phyloP scores from a whole-genome alignment of 306 rosid genomes.

The Quercus glauca region DNA sequence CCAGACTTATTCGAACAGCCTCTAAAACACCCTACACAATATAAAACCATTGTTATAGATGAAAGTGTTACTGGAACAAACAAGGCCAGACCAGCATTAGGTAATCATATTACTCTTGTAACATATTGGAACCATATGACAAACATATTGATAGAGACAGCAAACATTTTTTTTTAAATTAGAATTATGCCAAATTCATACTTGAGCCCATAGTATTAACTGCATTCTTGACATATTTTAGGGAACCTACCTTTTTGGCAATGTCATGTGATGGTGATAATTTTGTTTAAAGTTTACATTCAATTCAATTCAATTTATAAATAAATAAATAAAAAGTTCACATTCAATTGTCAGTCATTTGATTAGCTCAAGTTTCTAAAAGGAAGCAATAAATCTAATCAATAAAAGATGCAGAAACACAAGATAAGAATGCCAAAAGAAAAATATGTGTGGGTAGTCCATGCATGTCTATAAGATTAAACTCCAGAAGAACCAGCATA shows the following conservation, averaged over 20 bases:
- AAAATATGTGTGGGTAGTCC: background rate
- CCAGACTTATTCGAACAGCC: slow-evolving; percentile 97
- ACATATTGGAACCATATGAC: background rate
- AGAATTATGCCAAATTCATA: background rate
- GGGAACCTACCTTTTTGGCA: background rate
- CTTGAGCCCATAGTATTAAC: background rate
- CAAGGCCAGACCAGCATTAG: background rate
- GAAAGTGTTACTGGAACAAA: background rate
- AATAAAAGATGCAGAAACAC: background rate
- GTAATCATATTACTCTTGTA: background rate
- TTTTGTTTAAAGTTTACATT: background rate
- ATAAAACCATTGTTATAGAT: background rate
- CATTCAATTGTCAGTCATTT: background rate
- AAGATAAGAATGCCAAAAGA: background rate
- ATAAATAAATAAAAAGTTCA: background rate
- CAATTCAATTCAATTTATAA: background rate
- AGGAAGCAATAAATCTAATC: too few species aligned
- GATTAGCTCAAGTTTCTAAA: background rate
- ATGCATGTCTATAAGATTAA: slow-evolving; percentile 6
- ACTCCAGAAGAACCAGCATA: slow-evolving; percentile 21
- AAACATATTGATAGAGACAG: background rate
- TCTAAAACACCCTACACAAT: slow-evolving; percentile 86
- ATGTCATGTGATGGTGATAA: background rate
- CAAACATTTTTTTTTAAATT: background rate
- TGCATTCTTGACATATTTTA: background rate